phyloP scores from a whole-genome alignment of 331 rosid genomes.

The Prunus yedoensis region DNA sequence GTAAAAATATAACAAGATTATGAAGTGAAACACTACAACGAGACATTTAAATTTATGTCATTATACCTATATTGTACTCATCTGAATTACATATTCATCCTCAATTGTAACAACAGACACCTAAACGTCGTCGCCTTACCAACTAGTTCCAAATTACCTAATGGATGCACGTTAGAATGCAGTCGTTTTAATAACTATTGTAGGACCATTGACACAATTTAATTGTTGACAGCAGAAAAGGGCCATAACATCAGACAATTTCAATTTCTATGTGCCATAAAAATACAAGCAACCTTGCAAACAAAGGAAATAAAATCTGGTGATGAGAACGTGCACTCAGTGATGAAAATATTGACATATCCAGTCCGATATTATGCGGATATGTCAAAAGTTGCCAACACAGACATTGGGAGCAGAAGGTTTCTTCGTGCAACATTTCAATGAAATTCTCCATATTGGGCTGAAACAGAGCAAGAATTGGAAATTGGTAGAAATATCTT shows the following conservation, averaged over 20 bases:
- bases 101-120: neutral
- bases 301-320: neutral
- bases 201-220: neutral
- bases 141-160: neutral
- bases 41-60: neutral
- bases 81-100: neutral
- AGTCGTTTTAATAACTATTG: neutral
- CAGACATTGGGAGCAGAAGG: neutral
- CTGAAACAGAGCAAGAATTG: neutral
- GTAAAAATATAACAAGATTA: constrained; percentile 4
- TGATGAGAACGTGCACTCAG: neutral
- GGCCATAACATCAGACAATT: neutral
- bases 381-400: neutral
- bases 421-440: neutral
- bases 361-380: neutral
- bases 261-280: neutral
- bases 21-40: neutral
- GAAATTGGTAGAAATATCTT: neutral
- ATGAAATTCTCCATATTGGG: neutral
- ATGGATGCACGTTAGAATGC: neutral
- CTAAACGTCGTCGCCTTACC: neutral
- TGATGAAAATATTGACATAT: neutral
- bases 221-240: neutral
- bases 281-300: neutral
- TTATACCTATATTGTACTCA: neutral